Base-by-base conservation (phyloP, 1,139 yeast genomes). In the Magnusiomyces paraingens region DNA sequence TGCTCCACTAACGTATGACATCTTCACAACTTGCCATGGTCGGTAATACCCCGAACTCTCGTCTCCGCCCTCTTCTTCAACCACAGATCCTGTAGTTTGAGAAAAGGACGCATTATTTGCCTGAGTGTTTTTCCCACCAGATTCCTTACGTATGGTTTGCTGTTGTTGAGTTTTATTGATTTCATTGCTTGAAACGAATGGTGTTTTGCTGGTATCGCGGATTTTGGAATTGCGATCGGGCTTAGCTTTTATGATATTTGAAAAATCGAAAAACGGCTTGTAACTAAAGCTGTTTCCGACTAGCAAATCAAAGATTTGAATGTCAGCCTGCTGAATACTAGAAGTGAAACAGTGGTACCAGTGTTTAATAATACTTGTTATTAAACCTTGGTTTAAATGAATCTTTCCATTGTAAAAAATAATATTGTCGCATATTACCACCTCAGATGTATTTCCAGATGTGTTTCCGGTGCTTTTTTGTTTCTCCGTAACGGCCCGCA, bases 311-410 rank as follows among this genome's bases (percentile, higher is more conserved):
- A 44, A 44, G 6, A 44, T 44, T 14, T 44, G 47, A 5, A 44
- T 18, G 18, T 44, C 47, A 2, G 47, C 38, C 15, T 29, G 47
- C 21, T 44, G 47, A 5, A 44, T 15, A 29, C 32, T 17, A 5
- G 47, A 35, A 14, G 47, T 44, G 47, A 44, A 44, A 29, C 47
- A 44, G 38, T 44, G 18, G 47, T 44, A 44, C 47, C 47, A 44
- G 38, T 44, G 47, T 29, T 44, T 44, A 29, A 44, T 44, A 14
- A 44, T 36, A 14, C 47, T 44, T 18, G 39, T 15, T 17, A 44
- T 44, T 26, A 44, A 20, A 15, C 47, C 32, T 29, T 44, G 47
- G 14, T 35, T 26, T 6, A 44, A 22, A 29, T 44, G 47, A 17
- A 44, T 3, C n/a, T 36, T 35, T 20, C 32, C 11, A 22, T 44